Evolutionary conservation across 371 early-diverging fungal species (phyloP).

Genomic region (Funneliformis caledonium): DNA sequence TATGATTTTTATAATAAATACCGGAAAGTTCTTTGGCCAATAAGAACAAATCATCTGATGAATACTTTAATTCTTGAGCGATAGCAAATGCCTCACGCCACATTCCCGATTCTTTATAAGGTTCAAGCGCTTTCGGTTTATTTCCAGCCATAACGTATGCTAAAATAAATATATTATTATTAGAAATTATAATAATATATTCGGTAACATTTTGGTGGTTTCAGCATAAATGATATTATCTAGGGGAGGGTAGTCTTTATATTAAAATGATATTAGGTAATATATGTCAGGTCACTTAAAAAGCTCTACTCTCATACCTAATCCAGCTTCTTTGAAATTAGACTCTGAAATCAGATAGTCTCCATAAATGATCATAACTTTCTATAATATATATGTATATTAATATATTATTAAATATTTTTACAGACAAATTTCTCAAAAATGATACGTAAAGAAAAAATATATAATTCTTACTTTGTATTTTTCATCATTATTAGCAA

Average conservation of each 20-base stretch:
- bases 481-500: constrained; percentile 53
- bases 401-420: neutral
- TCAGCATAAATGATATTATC: too few species aligned
- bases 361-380: constrained; percentile 66
- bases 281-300: too few species aligned
- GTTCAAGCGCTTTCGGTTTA: constrained; percentile 64
- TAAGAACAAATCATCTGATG: constrained; percentile 53
- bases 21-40: constrained; percentile 54
- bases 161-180: constrained; percentile 1
- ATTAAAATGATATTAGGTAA: too few species aligned
- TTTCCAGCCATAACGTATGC: constrained; percentile 72
- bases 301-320: constrained; percentile 42
- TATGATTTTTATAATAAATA: neutral
- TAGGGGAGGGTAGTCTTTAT: too few species aligned
- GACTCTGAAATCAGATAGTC: constrained; percentile 61
- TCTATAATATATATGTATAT: constrained; percentile 41
- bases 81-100: constrained; percentile 77
- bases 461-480: constrained; percentile 44
- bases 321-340: constrained; percentile 75
- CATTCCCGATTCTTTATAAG: constrained; percentile 65
- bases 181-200: neutral
- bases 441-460: neutral
- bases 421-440: neutral
- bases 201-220: too few species aligned
- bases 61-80: constrained; percentile 65